Evolutionary conservation across 2,329 filamentous ascomycete species (phyloP), one percentile per base, ranked within the genome.

Genomic region (Didymellaceae sp.): DNA sequence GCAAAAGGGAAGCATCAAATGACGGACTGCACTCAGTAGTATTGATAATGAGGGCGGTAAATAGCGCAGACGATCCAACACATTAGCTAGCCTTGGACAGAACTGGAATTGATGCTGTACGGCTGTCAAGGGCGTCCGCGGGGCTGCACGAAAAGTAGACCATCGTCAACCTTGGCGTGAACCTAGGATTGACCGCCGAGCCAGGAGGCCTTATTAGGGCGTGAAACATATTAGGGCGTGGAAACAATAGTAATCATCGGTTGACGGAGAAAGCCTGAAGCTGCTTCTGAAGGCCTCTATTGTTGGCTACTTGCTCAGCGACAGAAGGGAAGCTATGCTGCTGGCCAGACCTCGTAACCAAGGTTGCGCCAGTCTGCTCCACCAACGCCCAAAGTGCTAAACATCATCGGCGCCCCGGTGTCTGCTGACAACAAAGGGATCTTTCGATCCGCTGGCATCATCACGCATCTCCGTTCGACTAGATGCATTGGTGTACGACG

Each of bases 51-150:
- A 38, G 35, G 37, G 26, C 14, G 33, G 48, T 46, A 52, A 46
- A 46, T 46, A 43, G 42, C 48, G 48, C 48, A 46, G 48, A 38
- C 13, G 48, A 52, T 52, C 31, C 32, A 41, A 42, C 32, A 24
- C 38, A 14, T 16, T 37, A 42, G 34, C 31, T 46, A 37, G 41
- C 32, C 25, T 38, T 24, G 25, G 16, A 24, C 37, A 20, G 46
- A 46, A 42, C 17, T 45, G 42, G 37, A 42, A 45, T 45, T 37
- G 42, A 25, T 38, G 37, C 48, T 38, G 42, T 45, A 37, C 41
- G 43, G 48, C 48, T 45, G 42, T 16, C 30, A 38, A 43, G 11
- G 30, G 26, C 20, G 13, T 49, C 45, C 40, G 40, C 40, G 40
- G 46, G 21, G 25, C 37, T 35, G 42, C 43, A 52, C 24, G 48